phyloP scores from a whole-genome alignment of 805 yeast genomes.

The Saccharomycopsis javanensis region DNA sequence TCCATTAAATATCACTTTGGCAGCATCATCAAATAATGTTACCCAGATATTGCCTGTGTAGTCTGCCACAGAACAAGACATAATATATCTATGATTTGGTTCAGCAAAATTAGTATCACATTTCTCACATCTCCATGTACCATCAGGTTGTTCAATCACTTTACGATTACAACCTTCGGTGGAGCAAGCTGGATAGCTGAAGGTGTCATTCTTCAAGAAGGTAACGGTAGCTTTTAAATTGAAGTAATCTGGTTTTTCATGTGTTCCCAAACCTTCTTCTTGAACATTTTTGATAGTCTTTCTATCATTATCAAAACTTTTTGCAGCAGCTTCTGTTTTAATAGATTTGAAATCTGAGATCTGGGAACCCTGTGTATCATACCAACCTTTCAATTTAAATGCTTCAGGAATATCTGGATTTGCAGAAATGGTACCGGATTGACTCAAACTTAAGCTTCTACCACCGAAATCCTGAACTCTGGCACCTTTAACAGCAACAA shows the following conservation, averaged over 20 bases:
- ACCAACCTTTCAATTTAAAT: constrained; percentile 89
- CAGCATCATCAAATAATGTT: constrained; percentile 80
- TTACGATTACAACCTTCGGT: constrained; percentile 74
- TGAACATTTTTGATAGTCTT: constrained; percentile 59
- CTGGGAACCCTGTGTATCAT: constrained; percentile 65
- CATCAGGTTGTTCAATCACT: constrained; percentile 62
- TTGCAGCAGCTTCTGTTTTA: constrained; percentile 40
- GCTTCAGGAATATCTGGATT: constrained; percentile 91
- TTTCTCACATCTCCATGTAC: constrained; percentile 88
- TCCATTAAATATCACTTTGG: constrained; percentile 49
- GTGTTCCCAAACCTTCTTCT: constrained; percentile 57
- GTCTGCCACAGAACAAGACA: constrained; percentile 72
- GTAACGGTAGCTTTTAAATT: constrained; percentile 64
- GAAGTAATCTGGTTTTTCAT: constrained; percentile 75
- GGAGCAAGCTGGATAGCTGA: constrained; percentile 85
- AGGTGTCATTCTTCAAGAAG: constrained; percentile 61
- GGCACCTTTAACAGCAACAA: constrained; percentile 87
- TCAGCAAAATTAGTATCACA: constrained; percentile 61
- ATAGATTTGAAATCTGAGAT: constrained; percentile 43
- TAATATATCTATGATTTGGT: constrained; percentile 73
- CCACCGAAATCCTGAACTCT: constrained; percentile 86
- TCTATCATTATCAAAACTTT: constrained; percentile 38
- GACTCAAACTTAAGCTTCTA: constrained; percentile 69
- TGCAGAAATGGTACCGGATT: constrained; percentile 61
- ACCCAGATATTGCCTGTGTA: constrained; percentile 78